Conservation (phyloP, 2,329 filamentous ascomycete genomes). For the Ceratocystis lukuohia region DNA sequence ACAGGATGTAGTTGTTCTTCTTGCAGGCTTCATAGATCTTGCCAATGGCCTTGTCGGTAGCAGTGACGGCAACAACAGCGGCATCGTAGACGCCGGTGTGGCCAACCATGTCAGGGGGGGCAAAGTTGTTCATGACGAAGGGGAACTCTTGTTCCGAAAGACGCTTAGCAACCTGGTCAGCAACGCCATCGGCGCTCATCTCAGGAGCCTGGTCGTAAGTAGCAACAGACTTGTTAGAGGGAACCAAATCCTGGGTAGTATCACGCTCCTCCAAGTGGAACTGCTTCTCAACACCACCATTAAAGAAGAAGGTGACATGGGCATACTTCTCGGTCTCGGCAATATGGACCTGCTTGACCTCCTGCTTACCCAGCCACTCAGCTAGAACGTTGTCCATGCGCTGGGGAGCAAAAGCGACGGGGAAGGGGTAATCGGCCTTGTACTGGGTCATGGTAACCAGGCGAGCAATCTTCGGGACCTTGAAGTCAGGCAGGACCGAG, state of each 20-base stretch:
- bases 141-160: conserved; percentile 76
- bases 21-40: conserved; percentile 88
- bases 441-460: conserved; percentile 97
- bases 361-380: conserved; percentile 86
- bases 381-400: conserved; percentile 97
- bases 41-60: conserved; percentile 89
- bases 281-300: conserved; percentile 92
- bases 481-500: conserved; percentile 78
- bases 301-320: conserved; percentile 99
- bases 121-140: conserved; percentile 99
- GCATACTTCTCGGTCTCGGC: conserved; percentile 99
- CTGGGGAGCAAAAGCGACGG: conserved; percentile 84
- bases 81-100: conserved; percentile 97
- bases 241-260: conserved; percentile 62
- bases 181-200: conserved; percentile 88
- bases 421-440: conserved; percentile 88
- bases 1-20: conserved; percentile 81
- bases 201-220: conserved; percentile 92
- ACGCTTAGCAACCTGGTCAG: conserved; percentile 77
- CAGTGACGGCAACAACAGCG: conserved; percentile 67
- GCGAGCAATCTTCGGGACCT: conserved; percentile 74
- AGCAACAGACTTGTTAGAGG: conserved; percentile 76
- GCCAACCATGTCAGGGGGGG: conserved; percentile 97
- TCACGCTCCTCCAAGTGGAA: conserved; percentile 87
- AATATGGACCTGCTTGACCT: conserved; percentile 83